Evolutionary conservation across 139 green algal genomes (phyloP).

Genomic region (Picocystis salinarum): DNA sequence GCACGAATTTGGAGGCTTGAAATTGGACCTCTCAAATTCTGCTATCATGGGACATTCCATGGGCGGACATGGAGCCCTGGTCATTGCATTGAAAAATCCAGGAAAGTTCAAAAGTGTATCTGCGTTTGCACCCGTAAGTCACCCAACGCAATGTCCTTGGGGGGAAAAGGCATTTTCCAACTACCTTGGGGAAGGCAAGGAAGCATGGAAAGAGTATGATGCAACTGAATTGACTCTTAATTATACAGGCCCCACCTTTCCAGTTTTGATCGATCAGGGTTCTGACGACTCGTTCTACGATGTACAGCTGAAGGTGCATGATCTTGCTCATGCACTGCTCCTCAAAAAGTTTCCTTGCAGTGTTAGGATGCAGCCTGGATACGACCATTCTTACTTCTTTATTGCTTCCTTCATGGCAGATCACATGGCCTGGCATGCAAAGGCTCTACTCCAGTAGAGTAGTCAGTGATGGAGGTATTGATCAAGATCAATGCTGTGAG

Average conservation of each 20-base stretch:
- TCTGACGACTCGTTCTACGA: conserved; percentile 65
- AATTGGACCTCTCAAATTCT: conserved; percentile 23
- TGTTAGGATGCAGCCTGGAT: conserved; percentile 63
- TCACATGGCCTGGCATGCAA: conserved; percentile 71
- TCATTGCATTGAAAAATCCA: conserved; percentile 64
- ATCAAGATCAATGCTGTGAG: no score
- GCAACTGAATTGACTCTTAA: conserved; percentile 40
- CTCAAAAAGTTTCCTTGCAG: conserved; percentile 5
- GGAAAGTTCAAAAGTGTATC: conserved; percentile 49
- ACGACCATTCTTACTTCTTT: conserved; percentile 91
- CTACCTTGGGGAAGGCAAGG: conserved; percentile 58
- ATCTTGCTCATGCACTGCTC: conserved; percentile 41
- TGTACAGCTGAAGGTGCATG: conserved; percentile 14
- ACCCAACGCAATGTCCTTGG: conserved; percentile 70
- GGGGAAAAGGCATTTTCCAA: conserved; percentile 69
- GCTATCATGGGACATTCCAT: conserved; percentile 66
- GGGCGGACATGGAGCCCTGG: conserved; percentile 77
- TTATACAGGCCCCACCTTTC: conserved; percentile 5
- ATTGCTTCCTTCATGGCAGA: conserved; percentile 83
- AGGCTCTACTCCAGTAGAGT: conserved; percentile 27
- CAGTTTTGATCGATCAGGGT: conserved; percentile 40
- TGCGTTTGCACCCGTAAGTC: conserved; percentile 82
- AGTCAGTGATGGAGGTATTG: no score
- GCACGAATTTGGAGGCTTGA: conserved; percentile 13
- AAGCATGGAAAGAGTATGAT: conserved; percentile 63